These are phyloP conservation scores for Cercospora zeina DNA, from an alignment of 2,329 filamentous ascomycete species.

Conservation along the genomic window DNA sequence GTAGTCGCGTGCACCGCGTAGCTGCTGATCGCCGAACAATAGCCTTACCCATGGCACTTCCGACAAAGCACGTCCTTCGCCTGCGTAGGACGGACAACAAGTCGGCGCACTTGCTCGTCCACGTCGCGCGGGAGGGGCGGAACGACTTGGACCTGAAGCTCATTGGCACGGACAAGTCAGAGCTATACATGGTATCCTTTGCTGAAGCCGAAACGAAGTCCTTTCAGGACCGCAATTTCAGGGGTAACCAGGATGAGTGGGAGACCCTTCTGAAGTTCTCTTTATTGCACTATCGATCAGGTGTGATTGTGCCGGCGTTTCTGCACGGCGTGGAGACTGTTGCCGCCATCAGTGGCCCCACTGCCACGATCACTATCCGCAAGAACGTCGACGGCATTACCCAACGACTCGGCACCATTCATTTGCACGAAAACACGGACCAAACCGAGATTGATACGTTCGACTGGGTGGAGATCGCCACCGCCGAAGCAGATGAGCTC, in stretches of 20 bases:
- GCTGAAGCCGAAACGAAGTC: slow-evolving; percentile 58
- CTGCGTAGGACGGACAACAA: slow-evolving; percentile 54
- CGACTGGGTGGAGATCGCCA: slow-evolving; percentile 67
- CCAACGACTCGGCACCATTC: slow-evolving; percentile 68
- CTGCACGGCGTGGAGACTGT: slow-evolving; percentile 58
- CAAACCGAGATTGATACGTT: slow-evolving; percentile 63
- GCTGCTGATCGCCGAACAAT: slow-evolving; percentile 10
- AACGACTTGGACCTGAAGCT: slow-evolving; percentile 64
- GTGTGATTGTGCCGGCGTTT: slow-evolving; percentile 48
- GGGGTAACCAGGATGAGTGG: slow-evolving; percentile 67
- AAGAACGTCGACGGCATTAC: slow-evolving; percentile 69
- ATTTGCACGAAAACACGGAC: slow-evolving; percentile 56
- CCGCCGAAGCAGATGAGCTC: slow-evolving; percentile 50
- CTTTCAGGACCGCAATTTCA: slow-evolving; percentile 56
- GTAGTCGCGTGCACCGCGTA: slow-evolving; percentile 8
- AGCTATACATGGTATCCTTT: slow-evolving; percentile 61
- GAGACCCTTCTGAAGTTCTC: slow-evolving; percentile 59
- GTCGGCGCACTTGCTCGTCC: slow-evolving; percentile 56
- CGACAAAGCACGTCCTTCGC: slow-evolving; percentile 52
- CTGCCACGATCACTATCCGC: slow-evolving; percentile 63
- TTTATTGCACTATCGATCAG: slow-evolving; percentile 51
- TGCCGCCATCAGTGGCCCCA: slow-evolving; percentile 56
- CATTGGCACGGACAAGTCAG: slow-evolving; percentile 66
- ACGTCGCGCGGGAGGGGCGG: slow-evolving; percentile 56
- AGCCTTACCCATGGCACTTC: slow-evolving; percentile 13